Conservation (phyloP, 2,329 filamentous ascomycete species). For the Lasiodiplodia theobromae region DNA sequence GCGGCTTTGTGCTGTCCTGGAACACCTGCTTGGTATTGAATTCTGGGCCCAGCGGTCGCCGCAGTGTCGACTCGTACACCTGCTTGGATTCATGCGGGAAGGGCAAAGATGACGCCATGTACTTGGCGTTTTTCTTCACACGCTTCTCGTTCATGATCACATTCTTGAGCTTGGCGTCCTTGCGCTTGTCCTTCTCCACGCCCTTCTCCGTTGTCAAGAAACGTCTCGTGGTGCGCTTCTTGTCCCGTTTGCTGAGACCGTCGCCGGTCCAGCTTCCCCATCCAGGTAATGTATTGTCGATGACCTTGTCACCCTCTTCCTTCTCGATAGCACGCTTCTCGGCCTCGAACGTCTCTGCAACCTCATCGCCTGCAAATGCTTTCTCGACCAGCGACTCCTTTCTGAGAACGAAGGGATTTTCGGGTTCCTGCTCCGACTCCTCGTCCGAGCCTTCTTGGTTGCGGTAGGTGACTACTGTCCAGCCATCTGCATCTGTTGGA, state of each 20-base stretch:
- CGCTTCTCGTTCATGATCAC: slow-evolving; percentile 95
- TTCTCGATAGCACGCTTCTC: slow-evolving; percentile 77
- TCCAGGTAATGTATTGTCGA: slow-evolving; percentile 86
- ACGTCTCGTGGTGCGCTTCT: slow-evolving; percentile 58
- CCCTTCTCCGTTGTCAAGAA: slow-evolving; percentile 70
- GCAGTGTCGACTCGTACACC: slow-evolving; percentile 89
- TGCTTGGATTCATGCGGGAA: slow-evolving; percentile 86
- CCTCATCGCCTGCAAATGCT: slow-evolving; percentile 87
- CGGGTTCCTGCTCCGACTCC: slow-evolving; percentile 50
- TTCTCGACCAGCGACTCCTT: slow-evolving; percentile 75
- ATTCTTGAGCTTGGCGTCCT: slow-evolving; percentile 80
- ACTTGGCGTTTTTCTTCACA: slow-evolving; percentile 89
- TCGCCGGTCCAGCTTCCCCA: slow-evolving; percentile 94
- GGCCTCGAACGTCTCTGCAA: slow-evolving; percentile 77
- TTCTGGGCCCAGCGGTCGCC: slow-evolving; percentile 88
- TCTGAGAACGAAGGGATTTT: slow-evolving; percentile 51
- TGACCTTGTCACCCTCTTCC: slow-evolving; percentile 82
- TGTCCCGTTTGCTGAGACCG: slow-evolving; percentile 74
- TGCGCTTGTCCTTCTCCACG: slow-evolving; percentile 77
- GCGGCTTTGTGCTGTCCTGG: slow-evolving; percentile 87
- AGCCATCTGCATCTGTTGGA: slow-evolving; percentile 50
- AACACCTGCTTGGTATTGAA: slow-evolving; percentile 97
- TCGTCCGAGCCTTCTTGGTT: slow-evolving; percentile 41
- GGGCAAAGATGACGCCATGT: slow-evolving; percentile 82
- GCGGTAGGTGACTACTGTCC: slow-evolving; percentile 52